Base-by-base conservation (phyloP, 169 alveolate genomes). In the Plasmodium vivax region DNA sequence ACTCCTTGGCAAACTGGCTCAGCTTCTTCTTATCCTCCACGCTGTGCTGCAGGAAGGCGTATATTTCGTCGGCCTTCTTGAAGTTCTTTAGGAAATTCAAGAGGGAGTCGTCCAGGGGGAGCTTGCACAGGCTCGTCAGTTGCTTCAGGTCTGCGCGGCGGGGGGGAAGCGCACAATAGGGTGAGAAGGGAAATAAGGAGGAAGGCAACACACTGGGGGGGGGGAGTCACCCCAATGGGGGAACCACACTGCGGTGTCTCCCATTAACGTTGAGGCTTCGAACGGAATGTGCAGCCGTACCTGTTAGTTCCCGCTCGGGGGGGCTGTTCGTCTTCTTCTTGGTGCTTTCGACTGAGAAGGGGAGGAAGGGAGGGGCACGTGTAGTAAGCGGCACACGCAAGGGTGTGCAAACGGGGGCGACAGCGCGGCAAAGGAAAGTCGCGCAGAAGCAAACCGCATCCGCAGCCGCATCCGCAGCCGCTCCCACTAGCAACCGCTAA, bases 31-130 rank as follows among this genome's bases (percentile, higher is more conserved):
- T 88, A 36, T 88, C 94, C 51, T 88, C 90, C 68, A 88, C 90
- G 77, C 94, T 88, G 43, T 88, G 94, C 30, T 88, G 94, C 23
- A 88, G 91, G 79, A 88, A 88, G 12, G 94, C 91, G 83, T 62
- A 80, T 12, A 88, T 88, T 79, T 88, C 94, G 27, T 88, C 94
- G 38, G 94, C 94, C 82, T 88, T 88, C 84, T 88, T 88, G 74
- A 88, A 88, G 51, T 88, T 88, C 72, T 88, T 88, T 41, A 88
- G 72, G 68, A 88, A 88, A 27, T 88, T 88, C 34, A 88, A 47
- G 14, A 88, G 45, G 32, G 94, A 88, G 34, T 88, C 94, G 54
- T 88, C 94, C 38, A 88, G 47, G 82, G 94, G 94, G 23, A 88
- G 71, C 82, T 88, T 88, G 79, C 94, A 88, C 7, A 71, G 32